Conservation (phyloP, 148 eudicot species). For the Spergularia marina region DNA sequence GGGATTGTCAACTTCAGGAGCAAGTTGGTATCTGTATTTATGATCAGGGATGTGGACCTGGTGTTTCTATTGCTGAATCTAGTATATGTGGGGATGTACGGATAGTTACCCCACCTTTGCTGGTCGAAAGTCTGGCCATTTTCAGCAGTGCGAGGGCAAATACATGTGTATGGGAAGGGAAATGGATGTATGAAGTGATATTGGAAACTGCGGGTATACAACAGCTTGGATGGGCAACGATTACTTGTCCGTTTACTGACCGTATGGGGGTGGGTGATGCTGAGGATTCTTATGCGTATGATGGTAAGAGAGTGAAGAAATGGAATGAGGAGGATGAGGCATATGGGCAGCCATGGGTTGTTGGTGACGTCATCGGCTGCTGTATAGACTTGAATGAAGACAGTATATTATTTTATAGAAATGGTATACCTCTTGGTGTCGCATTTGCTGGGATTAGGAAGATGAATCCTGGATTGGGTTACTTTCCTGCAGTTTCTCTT, state of each 20-base stretch:
- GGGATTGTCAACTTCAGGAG: constrained; percentile 9
- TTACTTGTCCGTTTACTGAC: constrained; percentile 83
- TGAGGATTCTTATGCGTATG: constrained; percentile 94
- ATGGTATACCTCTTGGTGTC: constrained; percentile 79
- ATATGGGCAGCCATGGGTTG: constrained; percentile 91
- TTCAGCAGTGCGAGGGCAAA: constrained; percentile 92
- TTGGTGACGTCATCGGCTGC: constrained; percentile 93
- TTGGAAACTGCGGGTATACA: constrained; percentile 87
- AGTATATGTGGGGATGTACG: constrained; percentile 79
- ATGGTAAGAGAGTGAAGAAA: constrained; percentile 83
- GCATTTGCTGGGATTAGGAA: constrained; percentile 79
- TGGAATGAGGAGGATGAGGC: constrained; percentile 76
- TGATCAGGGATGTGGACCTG: constrained; percentile 34
- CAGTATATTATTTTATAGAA: constrained; percentile 62
- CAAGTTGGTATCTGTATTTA: constrained; percentile 55
- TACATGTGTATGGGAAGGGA: constrained; percentile 92
- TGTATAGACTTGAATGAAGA: constrained; percentile 82
- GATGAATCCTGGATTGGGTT: constrained; percentile 75
- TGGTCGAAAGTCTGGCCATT: constrained; percentile 73
- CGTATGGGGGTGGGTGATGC: constrained; percentile 96
- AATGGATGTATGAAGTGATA: constrained; percentile 97
- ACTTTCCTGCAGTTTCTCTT: constrained; percentile 89
- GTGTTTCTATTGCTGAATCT: constrained; percentile 62
- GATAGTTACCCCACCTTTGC: constrained; percentile 48
- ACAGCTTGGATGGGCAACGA: constrained; percentile 94